Conservation (phyloP, 352 stramenopile species). For the Globisporangium spiculum region DNA sequence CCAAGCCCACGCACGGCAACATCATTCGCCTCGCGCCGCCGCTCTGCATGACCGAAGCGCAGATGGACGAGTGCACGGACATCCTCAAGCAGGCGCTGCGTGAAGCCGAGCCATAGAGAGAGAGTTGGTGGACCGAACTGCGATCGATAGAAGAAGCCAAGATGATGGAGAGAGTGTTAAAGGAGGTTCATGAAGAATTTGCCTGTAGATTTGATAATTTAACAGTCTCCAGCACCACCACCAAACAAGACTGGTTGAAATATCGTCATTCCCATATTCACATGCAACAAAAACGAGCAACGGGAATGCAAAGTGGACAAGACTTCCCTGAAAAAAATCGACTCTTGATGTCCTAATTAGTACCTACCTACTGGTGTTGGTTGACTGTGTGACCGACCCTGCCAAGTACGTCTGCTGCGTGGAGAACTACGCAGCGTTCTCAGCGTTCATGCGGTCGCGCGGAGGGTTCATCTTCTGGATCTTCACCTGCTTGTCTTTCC, state of each 20-base stretch:
- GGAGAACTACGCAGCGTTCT: constrained; percentile 9
- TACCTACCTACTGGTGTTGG: not conserved
- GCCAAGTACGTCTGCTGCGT: no score
- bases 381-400: not conserved
- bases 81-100: constrained; percentile 78
- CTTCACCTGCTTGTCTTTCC: constrained; percentile 73
- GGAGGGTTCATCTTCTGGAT: constrained; percentile 89
- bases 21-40: constrained; percentile 97
- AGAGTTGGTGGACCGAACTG: not conserved
- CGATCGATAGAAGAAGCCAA: not conserved
- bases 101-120: constrained; percentile 57
- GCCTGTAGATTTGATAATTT: constrained; percentile 1
- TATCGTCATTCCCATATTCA: not conserved
- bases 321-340: not conserved
- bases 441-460: constrained; percentile 65
- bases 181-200: not conserved
- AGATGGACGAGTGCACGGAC: constrained; percentile 91
- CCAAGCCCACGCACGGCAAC: constrained; percentile 99
- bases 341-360: constrained; percentile 2
- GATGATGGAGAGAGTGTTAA: not conserved
- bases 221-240: not conserved
- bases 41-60: constrained; percentile 92
- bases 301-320: not conserved
- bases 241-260: not conserved
- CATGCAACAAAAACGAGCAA: not conserved